Evolutionary conservation across 805 yeast species (phyloP), one percentile per base, ranked within the genome.

Genomic region (Teunomyces barrocoloradensis): DNA sequence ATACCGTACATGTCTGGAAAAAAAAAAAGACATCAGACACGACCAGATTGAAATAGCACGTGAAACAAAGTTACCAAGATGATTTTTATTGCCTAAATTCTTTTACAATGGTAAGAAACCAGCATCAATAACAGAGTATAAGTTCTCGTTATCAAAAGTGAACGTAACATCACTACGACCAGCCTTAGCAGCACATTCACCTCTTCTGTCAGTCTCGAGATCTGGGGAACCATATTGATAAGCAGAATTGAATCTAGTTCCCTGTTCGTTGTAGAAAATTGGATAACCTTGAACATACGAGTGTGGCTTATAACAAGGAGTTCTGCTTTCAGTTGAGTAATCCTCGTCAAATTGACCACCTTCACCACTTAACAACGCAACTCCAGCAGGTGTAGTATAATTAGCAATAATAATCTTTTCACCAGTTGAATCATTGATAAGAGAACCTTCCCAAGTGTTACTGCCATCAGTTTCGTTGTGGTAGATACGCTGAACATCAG

Each of bases 401-500:
- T 15, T 34, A 15, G 37, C 47, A 17, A 44, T 38, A 15, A 9
- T 27, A 5, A 30, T 17, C 12, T 10, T 23, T 15, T 44, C 43
- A 6, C 30, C 39, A 15, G 47, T 44, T 27, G 32, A 43, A 12
- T 29, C 33, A 17, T 44, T 43, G 15, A 21, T 21, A 5, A 44
- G 27, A 32, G 21, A 18, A n/a, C 47, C 47, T 11, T 15, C 29
- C 43, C 43, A 44, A 6, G 32, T 30, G 18, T 29, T 30, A 10
- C 23, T 35, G n/a, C 46, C 46, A 43, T 37, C 37, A 21, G 36
- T 23, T 11, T 27, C 42, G 12, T 38, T 38, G 20, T 23, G 33
- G 18, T 20, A 18, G 12, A 21, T 27, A 13, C 44, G 21, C 3
- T n/a, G 12, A 4, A 45, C 27, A 27, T 45, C 45, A 6, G 20